Evolutionary conservation across 805 yeast genomes (phyloP).

Genomic region (Saccharomyces kudriavzevii): DNA sequence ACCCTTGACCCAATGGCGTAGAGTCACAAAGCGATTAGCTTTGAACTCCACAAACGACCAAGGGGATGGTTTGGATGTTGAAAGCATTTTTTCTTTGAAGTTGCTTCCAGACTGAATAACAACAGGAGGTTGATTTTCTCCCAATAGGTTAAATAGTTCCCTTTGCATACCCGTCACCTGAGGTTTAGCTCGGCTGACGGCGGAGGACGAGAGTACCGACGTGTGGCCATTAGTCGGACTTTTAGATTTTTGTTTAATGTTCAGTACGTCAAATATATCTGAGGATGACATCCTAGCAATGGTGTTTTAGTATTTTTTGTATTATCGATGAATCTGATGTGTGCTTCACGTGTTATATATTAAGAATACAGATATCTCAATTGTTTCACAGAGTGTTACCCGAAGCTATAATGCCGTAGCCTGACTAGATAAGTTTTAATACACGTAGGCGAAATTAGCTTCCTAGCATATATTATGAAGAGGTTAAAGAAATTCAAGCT

Average conservation of each 20-base stretch:
- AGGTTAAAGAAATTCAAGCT: not conserved
- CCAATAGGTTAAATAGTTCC: slow-evolving; percentile 79
- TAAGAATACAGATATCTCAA: too few relatives aligned
- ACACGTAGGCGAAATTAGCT: not conserved
- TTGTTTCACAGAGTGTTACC: not conserved
- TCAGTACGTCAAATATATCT: slow-evolving; percentile 71
- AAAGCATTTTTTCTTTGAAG: slow-evolving; percentile 57
- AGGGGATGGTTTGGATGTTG: slow-evolving; percentile 60
- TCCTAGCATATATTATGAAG: not conserved
- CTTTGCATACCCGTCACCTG: slow-evolving; percentile 69
- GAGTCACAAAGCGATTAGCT: slow-evolving; percentile 46
- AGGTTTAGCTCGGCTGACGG: slow-evolving; percentile 15
- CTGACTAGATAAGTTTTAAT: not conserved
- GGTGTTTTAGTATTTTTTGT: not conserved
- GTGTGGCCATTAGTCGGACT: slow-evolving; percentile 16
- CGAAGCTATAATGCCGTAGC: not conserved
- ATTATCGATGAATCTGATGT: not conserved
- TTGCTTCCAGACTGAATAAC: slow-evolving; percentile 40
- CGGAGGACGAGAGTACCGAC: slow-evolving; percentile 1
- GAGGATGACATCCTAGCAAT: slow-evolving; percentile 33
- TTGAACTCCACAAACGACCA: slow-evolving; percentile 69
- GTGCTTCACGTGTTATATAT: not conserved
- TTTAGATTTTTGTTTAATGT: slow-evolving; percentile 40
- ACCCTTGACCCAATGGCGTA: slow-evolving; percentile 86
- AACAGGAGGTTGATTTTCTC: slow-evolving; percentile 85